These are phyloP conservation scores for Ustilago trichophora DNA, from an alignment of 1,284 basidiomycete genomes.

Conservation along the genomic window DNA sequence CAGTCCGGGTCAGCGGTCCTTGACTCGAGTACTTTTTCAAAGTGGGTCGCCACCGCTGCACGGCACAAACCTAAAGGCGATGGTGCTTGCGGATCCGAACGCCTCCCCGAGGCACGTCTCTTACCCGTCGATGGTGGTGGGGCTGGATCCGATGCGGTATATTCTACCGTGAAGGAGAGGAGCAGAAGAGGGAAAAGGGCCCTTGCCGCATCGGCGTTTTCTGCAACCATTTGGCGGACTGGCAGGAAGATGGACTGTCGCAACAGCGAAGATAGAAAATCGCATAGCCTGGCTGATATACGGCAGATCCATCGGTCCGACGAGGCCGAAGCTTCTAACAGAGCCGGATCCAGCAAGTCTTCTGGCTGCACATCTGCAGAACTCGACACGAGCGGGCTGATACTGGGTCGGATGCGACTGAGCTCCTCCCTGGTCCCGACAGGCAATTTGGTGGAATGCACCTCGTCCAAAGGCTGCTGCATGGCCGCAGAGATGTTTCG, in stretches of 20 bases:
- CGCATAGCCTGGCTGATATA: constrained; percentile 74
- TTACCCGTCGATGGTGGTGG: constrained; percentile 56
- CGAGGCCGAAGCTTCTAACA: constrained; percentile 63
- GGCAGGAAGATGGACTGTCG: constrained; percentile 75
- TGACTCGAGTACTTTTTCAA: constrained; percentile 70
- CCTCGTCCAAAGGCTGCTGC: neutral
- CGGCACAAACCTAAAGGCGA: neutral
- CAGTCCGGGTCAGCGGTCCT: constrained; percentile 69
- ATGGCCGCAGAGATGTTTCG: constrained; percentile 10
- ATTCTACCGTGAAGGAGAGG: constrained; percentile 67
- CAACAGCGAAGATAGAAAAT: constrained; percentile 69
- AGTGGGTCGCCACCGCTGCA: constrained; percentile 56
- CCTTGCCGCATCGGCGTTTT: constrained; percentile 74
- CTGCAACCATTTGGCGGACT: constrained; percentile 72
- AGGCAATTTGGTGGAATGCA: constrained; percentile 4
- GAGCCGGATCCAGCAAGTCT: neutral
- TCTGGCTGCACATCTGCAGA: neutral
- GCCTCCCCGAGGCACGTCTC: neutral
- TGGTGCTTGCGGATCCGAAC: constrained; percentile 1
- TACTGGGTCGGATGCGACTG: constrained; percentile 18
- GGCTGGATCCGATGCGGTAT: neutral
- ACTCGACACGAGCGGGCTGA: neutral
- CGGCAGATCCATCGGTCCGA: constrained; percentile 76
- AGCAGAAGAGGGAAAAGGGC: constrained; percentile 79
- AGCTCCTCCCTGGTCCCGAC: constrained; percentile 12